Base-by-base conservation (phyloP, 1,284 basidiomycete genomes). In the Boletus smithii region DNA sequence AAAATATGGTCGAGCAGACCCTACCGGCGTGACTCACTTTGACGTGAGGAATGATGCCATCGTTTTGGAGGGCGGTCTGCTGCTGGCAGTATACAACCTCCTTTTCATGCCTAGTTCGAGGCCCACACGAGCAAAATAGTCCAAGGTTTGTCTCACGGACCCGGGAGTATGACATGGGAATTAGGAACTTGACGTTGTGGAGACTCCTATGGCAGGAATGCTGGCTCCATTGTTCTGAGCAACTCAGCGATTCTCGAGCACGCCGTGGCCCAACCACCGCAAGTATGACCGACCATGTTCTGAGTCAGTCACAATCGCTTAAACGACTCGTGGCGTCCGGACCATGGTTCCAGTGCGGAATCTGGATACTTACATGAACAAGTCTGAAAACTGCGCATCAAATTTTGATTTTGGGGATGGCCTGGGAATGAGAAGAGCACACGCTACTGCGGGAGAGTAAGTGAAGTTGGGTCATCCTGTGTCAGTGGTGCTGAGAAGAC, bases 401-500 rank as follows among this genome's bases (percentile, higher is more conserved):
- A 34, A 38, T 17, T 17, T 24, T 16, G 16, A 27, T 24, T 20
- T 13, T 24, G 24, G 26, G 14, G 17, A 29, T 3, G 5, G 29
- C 41, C 40, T 40, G 46, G 30, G 35, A 46, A 49, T 18, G 38
- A 30, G n/a, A 20, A 29, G n/a, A 4, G 11, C 35, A 35, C 43
- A 38, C 14, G 45, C 23, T 47, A 41, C 57, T 49, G 45, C 42
- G 44, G 41, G 40, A 53, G 48, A 42, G 51, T 47, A 39, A 49
- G 45, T 53, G 42, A 36, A 36, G 46, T 49, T 46, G 42, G 44
- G 48, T 46, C 34, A 39, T 46, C 53, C 56, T 46, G 59, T 53
- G 47, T 39, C 23, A 17, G 30, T 29, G 13, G 36, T 46, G 38
- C 46, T 50, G 44, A 42, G 48, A 46, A 42, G 42, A n/a, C 23